Base-by-base conservation (phyloP, 2,329 filamentous ascomycete genomes). In the Ceratocystiopsis minuta region DNA sequence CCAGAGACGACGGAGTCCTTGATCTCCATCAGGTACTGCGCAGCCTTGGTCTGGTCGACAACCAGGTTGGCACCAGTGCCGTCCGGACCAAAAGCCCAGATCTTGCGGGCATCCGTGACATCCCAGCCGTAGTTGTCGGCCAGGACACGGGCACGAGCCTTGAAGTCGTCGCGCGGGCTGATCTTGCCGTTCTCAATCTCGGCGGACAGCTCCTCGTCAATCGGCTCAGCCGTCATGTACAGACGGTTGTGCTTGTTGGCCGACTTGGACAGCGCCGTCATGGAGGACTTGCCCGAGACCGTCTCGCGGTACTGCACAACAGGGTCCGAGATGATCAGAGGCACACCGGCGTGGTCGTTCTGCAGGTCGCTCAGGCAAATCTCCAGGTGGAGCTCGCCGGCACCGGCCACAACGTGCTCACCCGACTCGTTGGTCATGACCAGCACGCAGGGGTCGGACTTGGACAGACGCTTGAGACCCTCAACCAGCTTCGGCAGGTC, bases 181-280 rank as follows among this genome's bases (percentile, higher is more conserved):
- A 98, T 86, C 74, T 86, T 90, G 71, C 90, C 90, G 43, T 60
- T 52, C 72, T 98, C 90, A 52, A 98, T 98, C 58, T 81, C 83
- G 59, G 77, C 75, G 55, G 83, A 73, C 47, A 98, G 80, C 55
- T 96, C 90, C 75, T 98, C 90, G 37, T 76, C 76, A 43, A 98
- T 73, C 55, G 90, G 90, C 68, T 86, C 70, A 51, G 90, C 90
- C 65, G 75, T 76, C 68, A 98, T 79, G 75, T 96, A 98, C 48
- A 98, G 75, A 86, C 90, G 88, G 78, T 98, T 98, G 82, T 98
- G 90, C 85, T 98, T 98, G 83, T 98, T 98, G 71, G 90, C 90
- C 39, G 90, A 98, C 76, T 98, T 98, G 67, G 90, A 96, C 58
- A 98, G 75, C 54, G 90, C 90, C 59, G 84, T 92, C 59, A 96